Conservation (phyloP, 495 filamentous ascomycete species). For the Penicillium verhagenii region DNA sequence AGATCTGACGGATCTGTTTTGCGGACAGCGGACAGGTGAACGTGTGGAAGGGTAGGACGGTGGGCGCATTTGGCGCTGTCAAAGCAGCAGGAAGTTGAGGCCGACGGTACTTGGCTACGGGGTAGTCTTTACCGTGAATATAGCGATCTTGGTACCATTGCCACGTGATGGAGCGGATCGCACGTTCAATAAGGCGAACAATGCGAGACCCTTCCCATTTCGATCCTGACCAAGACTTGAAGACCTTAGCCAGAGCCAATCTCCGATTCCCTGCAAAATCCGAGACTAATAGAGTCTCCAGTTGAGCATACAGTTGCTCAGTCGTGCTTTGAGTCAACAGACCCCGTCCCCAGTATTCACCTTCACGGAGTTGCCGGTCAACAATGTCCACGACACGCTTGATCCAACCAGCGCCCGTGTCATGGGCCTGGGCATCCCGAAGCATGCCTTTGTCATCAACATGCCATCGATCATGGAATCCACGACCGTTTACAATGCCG, state of each 20-base stretch:
- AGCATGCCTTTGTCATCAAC: slow-evolving; percentile 86
- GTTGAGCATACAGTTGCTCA: slow-evolving; percentile 50
- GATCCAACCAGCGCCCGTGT: slow-evolving; percentile 76
- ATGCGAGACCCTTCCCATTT: slow-evolving; percentile 88
- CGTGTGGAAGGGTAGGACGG: slow-evolving; percentile 97
- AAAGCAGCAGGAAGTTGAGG: slow-evolving; percentile 74
- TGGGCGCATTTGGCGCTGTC: slow-evolving; percentile 84
- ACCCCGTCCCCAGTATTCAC: slow-evolving; percentile 82
- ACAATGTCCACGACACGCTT: slow-evolving; percentile 95
- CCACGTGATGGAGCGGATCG: slow-evolving; percentile 71
- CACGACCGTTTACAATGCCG: slow-evolving; percentile 69
- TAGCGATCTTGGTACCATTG: slow-evolving; percentile 89
- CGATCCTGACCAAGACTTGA: slow-evolving; percentile 71
- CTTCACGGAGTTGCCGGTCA: slow-evolving; percentile 83
- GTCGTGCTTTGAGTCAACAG: slow-evolving; percentile 57
- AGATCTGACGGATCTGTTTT: slow-evolving; percentile 92
- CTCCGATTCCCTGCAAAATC: slow-evolving; percentile 31
- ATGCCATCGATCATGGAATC: slow-evolving; percentile 88
- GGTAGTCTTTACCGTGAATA: slow-evolving; percentile 56
- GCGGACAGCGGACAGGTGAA: slow-evolving; percentile 94
- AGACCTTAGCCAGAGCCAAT: slow-evolving; percentile 37
- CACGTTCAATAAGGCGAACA: slow-evolving; percentile 82
- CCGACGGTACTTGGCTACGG: slow-evolving; percentile 62
- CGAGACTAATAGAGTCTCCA: slow-evolving; percentile 35
- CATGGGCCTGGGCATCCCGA: slow-evolving; percentile 63